Evolutionary conservation across 2,329 filamentous ascomycete genomes (phyloP).

Genomic region (Pezizomycotina sp.): DNA sequence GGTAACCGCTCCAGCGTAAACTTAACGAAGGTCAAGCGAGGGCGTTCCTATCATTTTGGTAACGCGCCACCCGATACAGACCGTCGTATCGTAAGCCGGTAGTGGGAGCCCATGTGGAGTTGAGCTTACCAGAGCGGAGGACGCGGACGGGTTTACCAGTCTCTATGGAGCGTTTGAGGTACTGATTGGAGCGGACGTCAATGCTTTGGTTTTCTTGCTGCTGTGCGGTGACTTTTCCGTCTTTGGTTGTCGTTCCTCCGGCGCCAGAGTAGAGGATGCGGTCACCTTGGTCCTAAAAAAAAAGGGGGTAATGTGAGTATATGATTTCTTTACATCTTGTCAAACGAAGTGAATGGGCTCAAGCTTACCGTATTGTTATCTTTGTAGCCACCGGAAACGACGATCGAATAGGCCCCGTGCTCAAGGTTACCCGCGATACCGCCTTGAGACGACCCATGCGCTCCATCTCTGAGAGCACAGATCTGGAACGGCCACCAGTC

Average conservation of each 20-base stretch:
- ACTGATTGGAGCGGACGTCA: conserved; percentile 29
- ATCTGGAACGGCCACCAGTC: conserved; percentile 41
- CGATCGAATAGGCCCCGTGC: conserved; percentile 39
- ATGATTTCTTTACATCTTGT: too few relatives aligned
- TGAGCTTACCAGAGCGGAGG: conserved; percentile 33
- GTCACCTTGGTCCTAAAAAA: conserved; percentile 26
- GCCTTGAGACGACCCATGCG: conserved; percentile 35
- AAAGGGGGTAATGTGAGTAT: not conserved
- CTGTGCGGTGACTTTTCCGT: conserved; percentile 23
- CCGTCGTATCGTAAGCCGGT: conserved; percentile 43
- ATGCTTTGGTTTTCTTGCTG: too few relatives aligned
- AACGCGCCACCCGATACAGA: conserved; percentile 35
- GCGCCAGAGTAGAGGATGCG: conserved; percentile 39
- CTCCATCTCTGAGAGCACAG: conserved; percentile 37
- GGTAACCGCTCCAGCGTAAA: conserved; percentile 34
- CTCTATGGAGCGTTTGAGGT: conserved; percentile 31
- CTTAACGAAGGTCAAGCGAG: conserved; percentile 32
- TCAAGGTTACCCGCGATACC: conserved; percentile 37
- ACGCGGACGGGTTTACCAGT: conserved; percentile 34
- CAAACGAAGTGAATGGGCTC: conserved; percentile 31
- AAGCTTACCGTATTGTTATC: conserved; percentile 38
- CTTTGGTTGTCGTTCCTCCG: conserved; percentile 25
- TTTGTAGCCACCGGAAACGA: conserved; percentile 35
- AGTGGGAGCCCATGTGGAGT: conserved; percentile 31
- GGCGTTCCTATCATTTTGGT: conserved; percentile 30